Evolutionary conservation across 1,284 basidiomycete genomes (phyloP), one percentile per base, ranked within the genome.

Genomic region (Phylloboletellus chloephorus): DNA sequence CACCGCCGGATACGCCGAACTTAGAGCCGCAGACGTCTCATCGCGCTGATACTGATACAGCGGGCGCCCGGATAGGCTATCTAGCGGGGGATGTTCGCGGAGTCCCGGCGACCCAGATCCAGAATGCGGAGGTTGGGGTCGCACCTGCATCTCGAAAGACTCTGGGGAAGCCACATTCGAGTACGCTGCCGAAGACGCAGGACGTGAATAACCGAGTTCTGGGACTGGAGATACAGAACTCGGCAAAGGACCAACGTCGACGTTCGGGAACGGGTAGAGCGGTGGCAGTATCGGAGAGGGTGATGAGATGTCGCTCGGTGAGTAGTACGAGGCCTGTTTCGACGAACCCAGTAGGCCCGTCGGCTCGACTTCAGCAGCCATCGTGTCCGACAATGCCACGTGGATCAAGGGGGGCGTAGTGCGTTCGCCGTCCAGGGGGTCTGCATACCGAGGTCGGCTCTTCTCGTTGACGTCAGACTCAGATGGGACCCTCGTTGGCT

Each of bases 301-400:
- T 8, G 67, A 52, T 2, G 82, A 79, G 22, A 86, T 68, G 35
- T 82, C 79, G 7, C 72, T 82, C 8, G 68, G 74, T 17, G 84
- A 83, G 56, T 88, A 85, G 55, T 84, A 85, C n/a, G 84, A 85
- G 5, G 37, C 41, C 11, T 49, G 53, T 12, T 58, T 51, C 10
- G 53, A 47, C 25, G 36, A 4, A 5, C 36, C 13, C n/a, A 17
- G 6, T 3, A 13, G 16, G 15, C n/a, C 3, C 3, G 19, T 5
- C n/a, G 25, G 33, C 19, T 37, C 15, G 4, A 33, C 8, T 16
- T 32, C 43, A 26, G 20, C n/a, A 9, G 41, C 38, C 9, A 30
- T 8, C 33, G 41, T 39, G 20, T 47, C 44, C 4, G 43, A 35
- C 7, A 40, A 34, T n/a, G 24, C 47, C 3, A 58, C 42, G 0